Evolutionary conservation across 495 filamentous ascomycete genomes (phyloP), one percentile per base, ranked within the genome.

Genomic region (Aspergillus hancockii): DNA sequence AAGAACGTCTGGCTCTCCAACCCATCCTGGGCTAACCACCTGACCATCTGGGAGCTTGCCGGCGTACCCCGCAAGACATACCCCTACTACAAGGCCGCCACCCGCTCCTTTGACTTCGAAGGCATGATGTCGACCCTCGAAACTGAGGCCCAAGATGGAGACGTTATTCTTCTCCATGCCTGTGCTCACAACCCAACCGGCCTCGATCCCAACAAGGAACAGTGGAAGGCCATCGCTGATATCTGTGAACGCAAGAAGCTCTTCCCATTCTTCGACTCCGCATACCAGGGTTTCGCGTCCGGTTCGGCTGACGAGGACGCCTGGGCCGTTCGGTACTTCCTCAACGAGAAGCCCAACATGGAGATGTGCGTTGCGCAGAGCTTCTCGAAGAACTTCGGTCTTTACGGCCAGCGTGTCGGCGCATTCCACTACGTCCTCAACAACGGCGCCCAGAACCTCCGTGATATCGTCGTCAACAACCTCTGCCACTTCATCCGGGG

Each of bases 121-220:
- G 77, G 73, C 54, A 78, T 78, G 74, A 79, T 81, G 59, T 58
- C 70, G n/a, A 72, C 73, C 0, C 71, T 81, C 5, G 78, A 80
- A 55, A 52, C 65, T 18, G 69, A 74, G 22, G 75, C 79, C 0
- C 62, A 74, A 51, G 67, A 73, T 55, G 77, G 78, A 40, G 75
- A 78, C 56, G 73, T 73, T 4, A 66, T 83, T 36, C 63, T 84
- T 16, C 71, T 84, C 32, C 81, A 84, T 55, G 78, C 80, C 22
- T 84, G 80, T 60, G 80, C 80, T 3, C 81, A 84, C 67, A 84
- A 84, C 65, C 81, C 81, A 19, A 84, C 81, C 23, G 81, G 81
- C 28, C 67, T 80, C 49, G 81, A 84, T 58, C 80, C 80, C 22
- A 75, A 62, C 52, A 75, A 75, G 63, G 79, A 82, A 47, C 79